A percentile compares a stretch with the other conserved stretches of the same genome.
Conservation (phyloP, 805 yeast genomes). For the Dipodascus geniculatus region DNA sequence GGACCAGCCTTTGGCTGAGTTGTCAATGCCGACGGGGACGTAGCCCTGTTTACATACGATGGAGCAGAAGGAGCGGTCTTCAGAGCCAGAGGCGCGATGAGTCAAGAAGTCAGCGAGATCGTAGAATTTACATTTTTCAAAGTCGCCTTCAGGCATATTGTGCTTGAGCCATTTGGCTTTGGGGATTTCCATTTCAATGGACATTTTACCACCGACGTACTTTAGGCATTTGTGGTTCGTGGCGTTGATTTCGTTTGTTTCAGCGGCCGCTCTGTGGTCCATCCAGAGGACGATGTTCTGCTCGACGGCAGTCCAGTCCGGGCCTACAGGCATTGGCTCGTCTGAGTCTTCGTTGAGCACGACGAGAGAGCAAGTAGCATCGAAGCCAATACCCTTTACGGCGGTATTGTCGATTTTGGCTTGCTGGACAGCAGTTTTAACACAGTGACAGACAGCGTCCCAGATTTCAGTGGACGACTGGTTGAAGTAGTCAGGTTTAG, state of each 20-base stretch:
- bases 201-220: constrained; percentile 96
- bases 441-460: constrained; percentile 74
- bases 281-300: constrained; percentile 93
- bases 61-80: constrained; percentile 80
- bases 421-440: constrained; percentile 48
- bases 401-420: constrained; percentile 55
- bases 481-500: constrained; percentile 39
- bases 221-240: constrained; percentile 70
- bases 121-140: constrained; percentile 62
- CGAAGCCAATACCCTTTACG: constrained; percentile 86
- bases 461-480: constrained; percentile 93
- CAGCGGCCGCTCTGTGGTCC: constrained; percentile 90
- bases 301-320: constrained; percentile 59
- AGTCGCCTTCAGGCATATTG: constrained; percentile 50
- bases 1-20: constrained; percentile 82
- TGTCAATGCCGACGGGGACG: constrained; percentile 86
- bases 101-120: constrained; percentile 89
- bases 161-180: constrained; percentile 94
- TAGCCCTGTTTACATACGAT: constrained; percentile 94
- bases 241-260: constrained; percentile 70
- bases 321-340: constrained; percentile 81
- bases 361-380: constrained; percentile 93
- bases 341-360: constrained; percentile 56
- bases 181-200: constrained; percentile 96
- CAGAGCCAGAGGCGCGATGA: constrained; percentile 79